These are phyloP conservation scores for Trametes hirsuta DNA, from an alignment of 1,284 basidiomycete genomes.

Conservation along the genomic window DNA sequence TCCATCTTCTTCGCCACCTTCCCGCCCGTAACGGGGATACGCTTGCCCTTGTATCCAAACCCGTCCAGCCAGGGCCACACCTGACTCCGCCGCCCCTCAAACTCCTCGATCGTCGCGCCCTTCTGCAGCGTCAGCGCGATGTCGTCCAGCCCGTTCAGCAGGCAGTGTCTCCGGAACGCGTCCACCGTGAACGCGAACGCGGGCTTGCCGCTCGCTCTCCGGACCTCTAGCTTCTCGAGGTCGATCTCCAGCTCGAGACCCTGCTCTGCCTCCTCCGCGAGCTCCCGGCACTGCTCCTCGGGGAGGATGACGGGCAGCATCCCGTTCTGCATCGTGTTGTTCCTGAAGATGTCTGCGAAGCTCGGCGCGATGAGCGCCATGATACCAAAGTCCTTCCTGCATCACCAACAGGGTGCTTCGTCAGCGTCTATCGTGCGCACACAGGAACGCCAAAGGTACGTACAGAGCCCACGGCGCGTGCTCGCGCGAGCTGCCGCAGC, in stretches of 20 bases:
- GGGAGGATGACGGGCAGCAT: conserved; percentile 88
- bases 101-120: conserved; percentile 66
- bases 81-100: conserved; percentile 77
- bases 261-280: conserved; percentile 82
- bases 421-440: conserved; percentile 5
- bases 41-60: conserved; percentile 82
- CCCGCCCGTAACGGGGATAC: conserved; percentile 59
- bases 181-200: conserved; percentile 81
- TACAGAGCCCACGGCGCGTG: conserved; percentile 96
- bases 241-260: conserved; percentile 88
- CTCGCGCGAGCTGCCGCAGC: conserved; percentile 92
- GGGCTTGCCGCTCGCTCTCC: conserved; percentile 74
- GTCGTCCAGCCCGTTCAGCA: conserved; percentile 93
- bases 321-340: conserved; percentile 95
- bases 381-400: conserved; percentile 92
- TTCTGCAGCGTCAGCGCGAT: conserved; percentile 90
- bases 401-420: background rate
- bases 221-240: conserved; percentile 85
- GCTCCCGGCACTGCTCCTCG: conserved; percentile 73
- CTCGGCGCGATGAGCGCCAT: conserved; percentile 91
- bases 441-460: conserved; percentile 37
- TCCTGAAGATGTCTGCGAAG: conserved; percentile 94
- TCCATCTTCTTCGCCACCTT: conserved; percentile 64
- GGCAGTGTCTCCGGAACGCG: conserved; percentile 87
- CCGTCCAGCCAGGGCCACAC: conserved; percentile 95